These are phyloP conservation scores for Begonia peltatifolia DNA, from an alignment of 306 rosid species.

Conservation along the genomic window DNA sequence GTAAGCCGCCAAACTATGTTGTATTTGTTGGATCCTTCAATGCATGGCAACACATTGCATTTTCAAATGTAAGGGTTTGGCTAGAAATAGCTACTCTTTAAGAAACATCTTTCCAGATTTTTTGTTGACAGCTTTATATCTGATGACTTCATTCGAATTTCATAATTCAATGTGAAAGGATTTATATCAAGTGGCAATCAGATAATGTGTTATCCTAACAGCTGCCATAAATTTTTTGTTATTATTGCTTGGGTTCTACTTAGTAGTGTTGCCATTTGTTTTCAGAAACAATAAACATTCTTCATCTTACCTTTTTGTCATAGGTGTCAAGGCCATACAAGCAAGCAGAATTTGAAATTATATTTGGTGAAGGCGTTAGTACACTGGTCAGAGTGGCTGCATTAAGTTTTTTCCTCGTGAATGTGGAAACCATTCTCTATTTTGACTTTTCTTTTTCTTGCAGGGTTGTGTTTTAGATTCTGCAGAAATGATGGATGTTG, in stretches of 20 bases:
- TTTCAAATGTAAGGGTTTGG: too few relatives aligned
- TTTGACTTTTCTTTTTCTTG: constrained; percentile 20
- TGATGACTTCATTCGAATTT: too few relatives aligned
- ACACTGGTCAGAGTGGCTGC: constrained; percentile 47
- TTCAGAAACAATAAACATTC: constrained; percentile 8
- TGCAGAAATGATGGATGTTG: constrained; percentile 75
- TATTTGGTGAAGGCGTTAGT: constrained; percentile 87
- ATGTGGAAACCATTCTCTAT: constrained; percentile 6
- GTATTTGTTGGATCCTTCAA: too few relatives aligned
- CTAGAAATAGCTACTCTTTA: too few relatives aligned
- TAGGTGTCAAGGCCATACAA: constrained; percentile 98
- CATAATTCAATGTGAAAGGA: too few relatives aligned
- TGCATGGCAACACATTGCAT: too few relatives aligned
- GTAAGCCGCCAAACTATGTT: too few relatives aligned
- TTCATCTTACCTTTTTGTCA: constrained; percentile 14
- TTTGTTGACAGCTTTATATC: too few relatives aligned
- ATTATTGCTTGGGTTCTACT: not conserved
- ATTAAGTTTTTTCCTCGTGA: constrained; percentile 2
- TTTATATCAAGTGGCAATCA: too few relatives aligned
- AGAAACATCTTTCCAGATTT: too few relatives aligned
- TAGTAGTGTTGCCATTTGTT: constrained; percentile 6
- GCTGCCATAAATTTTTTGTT: not conserved
- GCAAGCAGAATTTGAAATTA: constrained; percentile 90
- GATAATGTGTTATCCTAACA: too few relatives aligned
- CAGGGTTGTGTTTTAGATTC: constrained; percentile 98